Base-by-base conservation (phyloP, 108 stramenopile genomes). In the Cyclostephanos invisitatus region DNA sequence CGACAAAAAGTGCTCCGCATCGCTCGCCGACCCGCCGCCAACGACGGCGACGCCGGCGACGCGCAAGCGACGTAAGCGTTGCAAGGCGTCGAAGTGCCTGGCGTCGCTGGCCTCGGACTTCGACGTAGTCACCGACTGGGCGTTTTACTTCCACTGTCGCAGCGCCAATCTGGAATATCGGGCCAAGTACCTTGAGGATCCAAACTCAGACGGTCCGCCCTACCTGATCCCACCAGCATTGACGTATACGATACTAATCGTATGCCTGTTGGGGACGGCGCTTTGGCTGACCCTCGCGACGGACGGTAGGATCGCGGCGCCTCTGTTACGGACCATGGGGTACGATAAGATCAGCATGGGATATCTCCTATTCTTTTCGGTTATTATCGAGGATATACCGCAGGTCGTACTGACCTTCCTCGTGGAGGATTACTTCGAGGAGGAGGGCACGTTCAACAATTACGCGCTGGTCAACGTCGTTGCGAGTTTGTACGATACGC, bases 351-450 rank as follows among this genome's bases (percentile, higher is more conserved):
- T 82, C 51, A 77, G 75, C 29, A 61, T 77, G 67, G 81, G 81
- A 35, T 44, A 55, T 50, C 37, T 77, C 29, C 47, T 82, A 14
- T 62, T 82, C 14, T 24, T 61, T 3, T 48, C 50, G 17, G 81
- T 82, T 20, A 25, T 82, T 3, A 49, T 82, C 11, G 81, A 77
- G 64, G 81, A 82, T 51, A 29, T 82, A 36, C 81, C 81, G 12
- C 81, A 82, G 61, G 58, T 82, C 24, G 5, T 82, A 10, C 51
- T 82, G 60, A 73, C 76, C 15, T 82, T 82, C 47, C 25, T 82
- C 24, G 62, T 82, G 14, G 81, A 82, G 44, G 70, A 77, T 37
- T 77, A 72, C 47, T 82, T 67, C 50, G 72, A 72, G 54, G 71
- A 67, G 44, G 51, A 67, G 5, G 15, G 59, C 14, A 46, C 21